These are phyloP conservation scores for Jamesozyma hellenica DNA, from an alignment of 805 yeast genomes.

Conservation along the genomic window DNA sequence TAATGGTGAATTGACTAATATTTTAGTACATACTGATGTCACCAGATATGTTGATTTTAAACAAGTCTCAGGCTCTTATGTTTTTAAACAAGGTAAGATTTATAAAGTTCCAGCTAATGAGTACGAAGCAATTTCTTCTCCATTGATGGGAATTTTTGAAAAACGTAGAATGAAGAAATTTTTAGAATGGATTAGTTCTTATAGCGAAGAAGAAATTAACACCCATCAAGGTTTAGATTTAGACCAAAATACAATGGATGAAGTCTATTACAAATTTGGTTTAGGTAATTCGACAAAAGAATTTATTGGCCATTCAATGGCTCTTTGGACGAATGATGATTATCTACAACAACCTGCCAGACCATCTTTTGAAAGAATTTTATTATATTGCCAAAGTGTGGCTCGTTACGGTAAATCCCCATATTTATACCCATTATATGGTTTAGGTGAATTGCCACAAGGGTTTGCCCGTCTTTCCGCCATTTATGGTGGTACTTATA, in stretches of 20 bases:
- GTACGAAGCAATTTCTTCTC: constrained; percentile 80
- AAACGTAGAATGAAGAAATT: constrained; percentile 91
- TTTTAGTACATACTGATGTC: constrained; percentile 89
- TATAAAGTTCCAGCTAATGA: constrained; percentile 93
- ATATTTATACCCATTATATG: constrained; percentile 89
- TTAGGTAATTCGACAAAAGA: constrained; percentile 89
- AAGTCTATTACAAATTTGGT: constrained; percentile 79
- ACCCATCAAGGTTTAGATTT: constrained; percentile 83
- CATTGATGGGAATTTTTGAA: constrained; percentile 92
- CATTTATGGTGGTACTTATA: constrained; percentile 95
- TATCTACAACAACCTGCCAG: constrained; percentile 83
- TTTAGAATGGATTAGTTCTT: constrained; percentile 75
- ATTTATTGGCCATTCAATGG: constrained; percentile 98
- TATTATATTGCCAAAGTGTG: constrained; percentile 79
- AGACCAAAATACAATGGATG: constrained; percentile 84
- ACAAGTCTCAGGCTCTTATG: constrained; percentile 92
- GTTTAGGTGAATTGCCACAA: constrained; percentile 97
- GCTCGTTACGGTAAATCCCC: constrained; percentile 96
- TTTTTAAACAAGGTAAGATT: constrained; percentile 74
- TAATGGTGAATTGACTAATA: constrained; percentile 92
- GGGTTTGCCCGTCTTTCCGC: constrained; percentile 96
- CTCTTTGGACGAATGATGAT: constrained; percentile 86
- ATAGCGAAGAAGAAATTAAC: constrained; percentile 63
- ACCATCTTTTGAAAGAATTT: constrained; percentile 78
- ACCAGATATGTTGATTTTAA: constrained; percentile 93